phyloP scores from a whole-genome alignment of 805 yeast genomes.

The Saccharomyces mikatae region DNA sequence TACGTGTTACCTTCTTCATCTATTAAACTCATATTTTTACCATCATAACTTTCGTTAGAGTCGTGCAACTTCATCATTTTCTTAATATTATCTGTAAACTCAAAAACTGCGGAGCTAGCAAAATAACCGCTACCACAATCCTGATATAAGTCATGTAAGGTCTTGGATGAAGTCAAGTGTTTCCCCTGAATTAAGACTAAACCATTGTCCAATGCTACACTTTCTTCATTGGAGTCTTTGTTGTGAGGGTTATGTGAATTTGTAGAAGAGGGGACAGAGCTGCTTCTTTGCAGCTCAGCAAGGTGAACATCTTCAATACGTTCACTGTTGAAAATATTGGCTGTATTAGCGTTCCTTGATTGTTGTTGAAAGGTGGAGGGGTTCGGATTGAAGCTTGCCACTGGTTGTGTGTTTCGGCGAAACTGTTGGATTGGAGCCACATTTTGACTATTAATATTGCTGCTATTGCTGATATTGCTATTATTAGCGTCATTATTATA shows the following conservation, averaged over 20 bases:
- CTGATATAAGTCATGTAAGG: constrained; percentile 41
- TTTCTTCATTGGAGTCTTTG: constrained; percentile 1
- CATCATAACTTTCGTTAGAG: constrained; percentile 7
- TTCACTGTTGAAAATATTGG: not conserved
- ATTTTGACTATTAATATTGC: constrained; percentile 1
- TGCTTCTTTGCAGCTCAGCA: not conserved
- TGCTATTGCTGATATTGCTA: constrained; percentile 5
- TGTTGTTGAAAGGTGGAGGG: not conserved
- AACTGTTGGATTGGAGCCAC: not conserved
- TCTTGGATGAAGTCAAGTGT: constrained; percentile 52
- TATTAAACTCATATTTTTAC: constrained; percentile 5
- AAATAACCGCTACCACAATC: constrained; percentile 48
- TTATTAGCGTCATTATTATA: not conserved
- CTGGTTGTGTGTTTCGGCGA: constrained; percentile 5
- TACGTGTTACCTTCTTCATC: constrained; percentile 9
- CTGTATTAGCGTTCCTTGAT: not conserved
- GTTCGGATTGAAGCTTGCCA: not conserved
- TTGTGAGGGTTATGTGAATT: not conserved
- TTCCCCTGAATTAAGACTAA: constrained; percentile 43
- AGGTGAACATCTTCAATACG: not conserved
- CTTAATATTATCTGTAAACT: constrained; percentile 34
- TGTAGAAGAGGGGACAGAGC: not conserved
- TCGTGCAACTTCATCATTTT: constrained; percentile 9
- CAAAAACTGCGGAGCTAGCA: constrained; percentile 35
- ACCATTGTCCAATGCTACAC: constrained; percentile 52